Evolutionary conservation across 331 rosid genomes (phyloP), one percentile per base, ranked within the genome.

Genomic region (Prunus yedoensis): DNA sequence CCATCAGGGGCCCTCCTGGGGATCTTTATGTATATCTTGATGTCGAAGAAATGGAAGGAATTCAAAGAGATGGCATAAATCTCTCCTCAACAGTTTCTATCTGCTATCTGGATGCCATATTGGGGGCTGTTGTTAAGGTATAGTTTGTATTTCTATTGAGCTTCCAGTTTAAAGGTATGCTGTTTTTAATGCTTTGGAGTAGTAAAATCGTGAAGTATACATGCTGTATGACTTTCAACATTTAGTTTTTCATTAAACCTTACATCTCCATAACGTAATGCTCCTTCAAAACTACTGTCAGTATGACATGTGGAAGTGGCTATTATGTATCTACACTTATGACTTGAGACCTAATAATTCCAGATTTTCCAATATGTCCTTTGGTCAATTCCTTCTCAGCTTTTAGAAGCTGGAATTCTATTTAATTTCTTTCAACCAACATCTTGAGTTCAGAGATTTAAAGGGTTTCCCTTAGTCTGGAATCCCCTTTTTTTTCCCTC

Each of bases 61-160:
- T 92, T 85, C 89, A 86, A 87, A 90, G 99, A 85, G 97, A 94
- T 70, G 99, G 91, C 77, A 83, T 94, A 66, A 94, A 94, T 86
- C 92, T 92, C 83, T 76, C 73, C 61, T 90, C 99, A 60, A 87
- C 90, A 49, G 72, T 89, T 75, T 66, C 97, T 64, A 80, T 94
- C 72, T 83, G 87, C 80, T 91, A 91, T 75, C 86, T 94, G 66
- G 97, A 94, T 47, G 97, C 97, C 83, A 92, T 92, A 81, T 72
- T 90, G 75, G 99, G 99, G 80, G 43, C 92, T 74, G 78, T 83
- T 70, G 88, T 89, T 46, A 76, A 90, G 96, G 97, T 90, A 74
- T 58, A 54, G 16, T 78, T 49, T 6, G n/a, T 20, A 17, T 77
- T 68, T 58, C 72, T 66, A 70, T 73, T 53, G 43, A 43, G 7